Evolutionary conservation across 768 basidiomycete species (phyloP).

Genomic region (Leccinum obscurum): DNA sequence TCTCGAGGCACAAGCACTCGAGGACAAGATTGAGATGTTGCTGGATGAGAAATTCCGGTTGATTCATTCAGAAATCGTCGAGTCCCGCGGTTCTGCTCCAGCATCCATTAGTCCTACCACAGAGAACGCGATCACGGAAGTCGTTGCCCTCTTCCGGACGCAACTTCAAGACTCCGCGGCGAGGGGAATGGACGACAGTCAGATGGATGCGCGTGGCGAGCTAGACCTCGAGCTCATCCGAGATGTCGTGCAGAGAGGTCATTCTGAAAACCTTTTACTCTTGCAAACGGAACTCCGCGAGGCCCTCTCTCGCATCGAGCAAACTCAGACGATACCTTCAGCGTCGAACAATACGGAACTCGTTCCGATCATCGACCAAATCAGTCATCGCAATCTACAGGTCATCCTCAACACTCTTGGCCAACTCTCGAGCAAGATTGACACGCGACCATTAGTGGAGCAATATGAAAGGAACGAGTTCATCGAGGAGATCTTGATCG

Average conservation of each 20-base stretch:
- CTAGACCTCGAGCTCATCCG: conserved; percentile 77
- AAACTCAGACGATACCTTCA: conserved; percentile 17
- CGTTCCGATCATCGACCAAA: conserved; percentile 54
- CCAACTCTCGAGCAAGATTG: conserved; percentile 38
- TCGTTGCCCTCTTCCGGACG: conserved; percentile 64
- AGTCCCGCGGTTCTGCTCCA: conserved; percentile 23
- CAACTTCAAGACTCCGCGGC: conserved; percentile 65
- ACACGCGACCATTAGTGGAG: conserved; percentile 36
- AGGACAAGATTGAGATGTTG: conserved; percentile 59
- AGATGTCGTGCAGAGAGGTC: conserved; percentile 65
- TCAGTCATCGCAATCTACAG: conserved; percentile 54
- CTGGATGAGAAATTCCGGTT: conserved; percentile 68
- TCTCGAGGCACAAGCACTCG: conserved; percentile 60
- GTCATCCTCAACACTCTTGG: conserved; percentile 63
- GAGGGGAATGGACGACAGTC: conserved; percentile 58
- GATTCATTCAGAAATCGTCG: conserved; percentile 44
- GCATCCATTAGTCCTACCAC: conserved; percentile 44
- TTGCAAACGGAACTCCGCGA: conserved; percentile 63
- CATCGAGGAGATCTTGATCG: conserved; percentile 57
- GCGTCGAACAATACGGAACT: conserved; percentile 33
- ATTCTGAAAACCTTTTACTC: conserved; percentile 55
- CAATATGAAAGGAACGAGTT: conserved; percentile 57
- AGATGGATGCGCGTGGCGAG: conserved; percentile 72
- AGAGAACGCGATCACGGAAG: conserved; percentile 63
- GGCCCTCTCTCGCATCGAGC: conserved; percentile 45